These are phyloP conservation scores for Senna tora DNA, from an alignment of 306 rosid genomes.

Conservation along the genomic window DNA sequence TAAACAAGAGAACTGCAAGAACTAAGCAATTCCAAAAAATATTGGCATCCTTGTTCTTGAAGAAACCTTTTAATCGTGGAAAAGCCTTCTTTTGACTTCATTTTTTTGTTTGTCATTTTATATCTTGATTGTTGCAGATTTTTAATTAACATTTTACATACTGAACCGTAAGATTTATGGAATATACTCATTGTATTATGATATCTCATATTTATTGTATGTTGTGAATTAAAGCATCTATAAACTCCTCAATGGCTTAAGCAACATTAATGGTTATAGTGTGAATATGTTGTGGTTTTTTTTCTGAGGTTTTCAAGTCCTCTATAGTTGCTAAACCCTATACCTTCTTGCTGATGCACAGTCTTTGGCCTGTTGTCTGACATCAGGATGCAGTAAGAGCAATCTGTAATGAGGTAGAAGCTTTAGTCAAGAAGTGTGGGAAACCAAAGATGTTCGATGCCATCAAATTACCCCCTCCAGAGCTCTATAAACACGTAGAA, in stretches of 20 bases:
- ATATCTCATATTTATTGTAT: background rate
- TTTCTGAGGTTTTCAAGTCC: background rate
- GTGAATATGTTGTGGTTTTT: background rate
- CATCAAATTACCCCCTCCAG: constrained; percentile 87
- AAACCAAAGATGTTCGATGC: constrained; percentile 95
- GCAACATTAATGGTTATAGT: background rate
- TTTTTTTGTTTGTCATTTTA: background rate
- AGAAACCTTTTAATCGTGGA: background rate
- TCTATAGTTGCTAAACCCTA: constrained; percentile 5
- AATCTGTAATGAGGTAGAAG: constrained; percentile 84
- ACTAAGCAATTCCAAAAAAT: background rate
- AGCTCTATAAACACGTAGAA: constrained; percentile 80
- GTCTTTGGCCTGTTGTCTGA: constrained; percentile 42
- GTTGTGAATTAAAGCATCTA: background rate
- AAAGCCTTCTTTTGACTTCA: background rate
- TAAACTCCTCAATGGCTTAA: background rate
- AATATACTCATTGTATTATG: background rate
- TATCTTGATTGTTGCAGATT: background rate
- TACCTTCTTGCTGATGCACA: constrained; percentile 13
- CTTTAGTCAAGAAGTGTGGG: constrained; percentile 87
- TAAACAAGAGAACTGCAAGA: background rate
- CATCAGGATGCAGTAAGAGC: constrained; percentile 84
- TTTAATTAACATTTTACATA: background rate
- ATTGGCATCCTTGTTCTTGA: background rate
- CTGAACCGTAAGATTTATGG: background rate